phyloP scores from a whole-genome alignment of 2,329 filamentous ascomycete genomes.

The Fusarium aywerte region DNA sequence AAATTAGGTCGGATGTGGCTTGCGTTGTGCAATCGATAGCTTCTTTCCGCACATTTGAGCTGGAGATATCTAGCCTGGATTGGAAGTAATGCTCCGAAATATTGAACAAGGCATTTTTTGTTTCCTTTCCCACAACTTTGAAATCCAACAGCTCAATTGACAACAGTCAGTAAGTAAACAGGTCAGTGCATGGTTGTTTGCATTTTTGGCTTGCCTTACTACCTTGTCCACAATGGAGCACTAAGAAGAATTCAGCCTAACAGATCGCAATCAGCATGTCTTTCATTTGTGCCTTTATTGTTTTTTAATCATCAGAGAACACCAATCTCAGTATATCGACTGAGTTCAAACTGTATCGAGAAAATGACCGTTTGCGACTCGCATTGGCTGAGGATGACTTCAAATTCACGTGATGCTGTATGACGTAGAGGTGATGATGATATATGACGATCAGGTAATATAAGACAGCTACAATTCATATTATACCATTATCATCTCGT shows the following conservation, averaged over 20 bases:
- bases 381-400: background rate
- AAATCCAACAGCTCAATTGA: background rate
- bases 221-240: background rate
- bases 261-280: background rate
- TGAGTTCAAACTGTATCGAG: background rate
- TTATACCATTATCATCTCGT: background rate
- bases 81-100: background rate
- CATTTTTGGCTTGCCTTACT: background rate
- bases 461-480: background rate
- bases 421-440: conserved; percentile 14
- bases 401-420: conserved; percentile 2
- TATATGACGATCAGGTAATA: background rate
- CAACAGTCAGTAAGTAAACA: background rate
- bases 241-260: background rate
- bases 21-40: conserved; percentile 10
- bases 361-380: background rate
- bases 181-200: background rate
- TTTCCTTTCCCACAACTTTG: background rate
- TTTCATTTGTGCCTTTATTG: too few species aligned
- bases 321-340: background rate
- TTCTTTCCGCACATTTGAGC: background rate
- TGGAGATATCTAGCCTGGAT: background rate
- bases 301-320: background rate
- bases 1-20: conserved; percentile 5
- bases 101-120: background rate